Percentiles rank a stretch among this genome's conserved stretches.
These are phyloP conservation scores for Ulvella scutata DNA, from an alignment of 139 green algal genomes.

Conservation along the genomic window DNA sequence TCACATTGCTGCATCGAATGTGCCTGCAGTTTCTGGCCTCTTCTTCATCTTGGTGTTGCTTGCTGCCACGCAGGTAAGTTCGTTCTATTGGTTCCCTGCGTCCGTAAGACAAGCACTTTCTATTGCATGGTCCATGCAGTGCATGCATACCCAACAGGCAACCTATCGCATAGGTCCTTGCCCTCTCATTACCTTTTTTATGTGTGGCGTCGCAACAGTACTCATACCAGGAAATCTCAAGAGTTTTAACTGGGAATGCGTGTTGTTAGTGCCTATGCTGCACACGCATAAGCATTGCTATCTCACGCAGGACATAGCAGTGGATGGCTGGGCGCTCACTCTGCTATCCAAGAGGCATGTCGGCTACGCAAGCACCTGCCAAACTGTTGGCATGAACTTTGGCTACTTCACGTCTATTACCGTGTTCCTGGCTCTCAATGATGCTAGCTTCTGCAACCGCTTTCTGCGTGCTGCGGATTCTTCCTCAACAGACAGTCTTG, in stretches of 20 bases:
- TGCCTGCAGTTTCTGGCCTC: slow-evolving; percentile 44
- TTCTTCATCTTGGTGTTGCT: slow-evolving; percentile 80
- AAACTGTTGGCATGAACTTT: slow-evolving; percentile 80
- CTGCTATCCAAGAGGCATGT: slow-evolving; percentile 67
- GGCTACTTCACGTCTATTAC: slow-evolving; percentile 91
- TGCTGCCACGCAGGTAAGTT: slow-evolving; percentile 63
- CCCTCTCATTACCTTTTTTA: too few species aligned
- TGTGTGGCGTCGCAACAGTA: too few species aligned
- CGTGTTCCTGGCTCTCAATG: slow-evolving; percentile 78
- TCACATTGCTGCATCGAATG: slow-evolving; percentile 34
- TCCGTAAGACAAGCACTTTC: too few species aligned
- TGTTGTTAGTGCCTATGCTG: too few species aligned
- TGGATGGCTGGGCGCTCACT: slow-evolving; percentile 88
- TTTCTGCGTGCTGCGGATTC: slow-evolving; percentile 9
- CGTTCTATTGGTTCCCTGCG: too few species aligned
- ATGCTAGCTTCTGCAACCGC: slow-evolving; percentile 54
- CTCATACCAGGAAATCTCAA: too few species aligned
- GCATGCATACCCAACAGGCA: too few species aligned
- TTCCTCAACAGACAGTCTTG: slow-evolving; percentile 11
- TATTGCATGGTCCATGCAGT: too few species aligned
- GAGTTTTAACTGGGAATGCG: too few species aligned
- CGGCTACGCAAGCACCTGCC: slow-evolving; percentile 75
- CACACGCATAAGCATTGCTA: too few species aligned
- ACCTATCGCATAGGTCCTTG: too few species aligned
- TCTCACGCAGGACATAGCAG: slow-evolving; percentile 83